A percentile compares a stretch with the other conserved stretches of the same genome.
Evolutionary conservation across 2,329 filamentous ascomycete species (phyloP).

Genomic region (Rhinocladiella similis): DNA sequence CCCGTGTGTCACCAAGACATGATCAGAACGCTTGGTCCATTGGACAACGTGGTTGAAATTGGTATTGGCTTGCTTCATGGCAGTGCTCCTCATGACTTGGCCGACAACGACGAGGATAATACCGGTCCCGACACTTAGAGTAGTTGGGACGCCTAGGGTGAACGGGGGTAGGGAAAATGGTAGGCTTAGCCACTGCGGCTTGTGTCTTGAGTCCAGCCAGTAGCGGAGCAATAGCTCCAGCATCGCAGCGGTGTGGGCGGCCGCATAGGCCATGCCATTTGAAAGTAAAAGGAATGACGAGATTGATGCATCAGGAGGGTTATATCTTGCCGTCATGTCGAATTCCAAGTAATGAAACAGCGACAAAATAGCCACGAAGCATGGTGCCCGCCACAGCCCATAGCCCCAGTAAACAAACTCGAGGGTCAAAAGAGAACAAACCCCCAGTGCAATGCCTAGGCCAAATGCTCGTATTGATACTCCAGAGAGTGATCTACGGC

Average conservation of each 20-base stretch:
- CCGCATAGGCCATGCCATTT: constrained; percentile 82
- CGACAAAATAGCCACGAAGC: constrained; percentile 61
- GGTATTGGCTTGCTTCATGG: constrained; percentile 84
- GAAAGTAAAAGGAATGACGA: constrained; percentile 78
- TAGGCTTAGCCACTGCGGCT: constrained; percentile 15
- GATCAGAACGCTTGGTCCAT: constrained; percentile 64
- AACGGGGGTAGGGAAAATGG: constrained; percentile 27
- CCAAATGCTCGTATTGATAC: constrained; percentile 48
- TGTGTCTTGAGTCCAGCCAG: constrained; percentile 19
- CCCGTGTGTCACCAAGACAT: constrained; percentile 79
- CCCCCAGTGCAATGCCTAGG: constrained; percentile 43
- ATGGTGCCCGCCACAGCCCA: constrained; percentile 57
- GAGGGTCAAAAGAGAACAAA: constrained; percentile 34
- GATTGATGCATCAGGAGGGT: constrained; percentile 70
- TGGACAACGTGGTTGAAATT: constrained; percentile 89
- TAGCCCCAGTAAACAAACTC: constrained; percentile 28
- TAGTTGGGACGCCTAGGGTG: constrained; percentile 35
- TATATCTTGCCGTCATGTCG: constrained; percentile 82
- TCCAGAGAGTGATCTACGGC: constrained; percentile 44
- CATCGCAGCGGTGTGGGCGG: constrained; percentile 75
- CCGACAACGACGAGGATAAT: constrained; percentile 66
- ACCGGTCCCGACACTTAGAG: constrained; percentile 50
- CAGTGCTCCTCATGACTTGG: constrained; percentile 73
- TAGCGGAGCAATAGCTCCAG: constrained; percentile 62
- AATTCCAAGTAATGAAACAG: constrained; percentile 97